Evolutionary conservation across 2,329 filamentous ascomycete species (phyloP), one percentile per base, ranked within the genome.

Genomic region (Zymoseptoria passerinii): DNA sequence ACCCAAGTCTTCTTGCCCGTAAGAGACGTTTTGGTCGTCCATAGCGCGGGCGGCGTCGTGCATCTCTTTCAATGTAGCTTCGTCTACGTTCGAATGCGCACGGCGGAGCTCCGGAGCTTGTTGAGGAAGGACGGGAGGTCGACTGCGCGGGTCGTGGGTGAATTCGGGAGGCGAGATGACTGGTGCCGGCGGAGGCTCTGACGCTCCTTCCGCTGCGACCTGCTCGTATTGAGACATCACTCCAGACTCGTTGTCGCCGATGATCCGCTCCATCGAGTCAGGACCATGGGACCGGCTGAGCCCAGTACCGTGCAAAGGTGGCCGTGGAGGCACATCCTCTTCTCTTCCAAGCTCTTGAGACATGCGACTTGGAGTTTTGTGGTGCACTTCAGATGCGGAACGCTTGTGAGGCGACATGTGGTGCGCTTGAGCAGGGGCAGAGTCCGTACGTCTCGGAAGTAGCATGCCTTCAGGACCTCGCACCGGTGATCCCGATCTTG

Each of bases 71-170:
- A 96, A 78, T 0, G 92, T 97, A 1, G 85, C 85, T 65, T 81
- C 83, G 27, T 94, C 96, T 71, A 97, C 85, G 20, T 90, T 86
- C 65, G 87, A 91, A 66, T 90, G 94, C 54, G 89, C 90, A 63
- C 85, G 85, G 62, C 89, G 86, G 67, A 92, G 79, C 69, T 94
- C 89, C 13, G 88, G 83, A 28, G 90, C 86, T 58, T 89, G 84
- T 65, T 88, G 84, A 0, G 89, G 89, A 61, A 83, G 83, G 59
- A 82, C 84, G 1, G 80, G 78, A 4, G 91, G 91, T 53, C 83
- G 81, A 54, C 87, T 82, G 60, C 87, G 84, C 10, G 91, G 83
- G 44, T 81, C 80, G 72, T 96, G 90, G 52, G 84, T 82, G 71
- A 96, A 92, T 9, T 84, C 84, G 2, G 92, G 92, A 0, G 92